Conservation (phyloP, 2,329 filamentous ascomycete species). For the Nemania bipapillata region DNA sequence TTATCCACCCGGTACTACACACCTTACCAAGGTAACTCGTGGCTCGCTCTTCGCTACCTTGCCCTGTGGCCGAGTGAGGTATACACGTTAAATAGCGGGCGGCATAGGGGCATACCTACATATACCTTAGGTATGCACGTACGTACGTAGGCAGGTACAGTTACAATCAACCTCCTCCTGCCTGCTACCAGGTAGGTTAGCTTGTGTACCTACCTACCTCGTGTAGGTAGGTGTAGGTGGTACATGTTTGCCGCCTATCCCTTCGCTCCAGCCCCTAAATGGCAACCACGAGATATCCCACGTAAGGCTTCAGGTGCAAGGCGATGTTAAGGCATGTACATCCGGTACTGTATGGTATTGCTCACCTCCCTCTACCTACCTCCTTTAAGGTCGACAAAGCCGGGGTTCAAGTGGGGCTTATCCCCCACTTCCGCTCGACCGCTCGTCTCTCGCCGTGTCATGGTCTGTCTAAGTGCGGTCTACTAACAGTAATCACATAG, state of each 20-base stretch:
- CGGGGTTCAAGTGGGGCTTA: conserved; percentile 35
- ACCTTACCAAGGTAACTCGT: conserved; percentile 10
- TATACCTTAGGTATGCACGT: neutral
- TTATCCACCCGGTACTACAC: conserved; percentile 1
- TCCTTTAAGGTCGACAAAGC: neutral
- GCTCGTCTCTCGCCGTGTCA: conserved; percentile 25
- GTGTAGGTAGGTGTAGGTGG: neutral
- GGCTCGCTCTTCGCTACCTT: conserved; percentile 15
- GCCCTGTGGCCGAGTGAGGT: neutral
- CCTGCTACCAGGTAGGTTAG: no score
- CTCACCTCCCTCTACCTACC: no score
- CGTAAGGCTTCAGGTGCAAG: conserved; percentile 3
- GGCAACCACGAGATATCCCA: no score
- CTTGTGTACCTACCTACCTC: neutral
- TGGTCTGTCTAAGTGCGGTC: conserved; percentile 22
- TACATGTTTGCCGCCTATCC: neutral
- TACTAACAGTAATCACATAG: conserved; percentile 28
- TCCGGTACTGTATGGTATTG: no score
- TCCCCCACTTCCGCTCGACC: conserved; percentile 47
- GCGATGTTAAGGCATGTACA: no score
- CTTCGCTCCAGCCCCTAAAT: neutral
- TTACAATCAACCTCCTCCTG: no score
- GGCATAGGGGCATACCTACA: neutral
- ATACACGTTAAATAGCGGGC: no score
- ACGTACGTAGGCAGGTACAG: neutral